Conservation (phyloP, 73 alveolate species). For the Paramecium tetraurelia region DNA sequence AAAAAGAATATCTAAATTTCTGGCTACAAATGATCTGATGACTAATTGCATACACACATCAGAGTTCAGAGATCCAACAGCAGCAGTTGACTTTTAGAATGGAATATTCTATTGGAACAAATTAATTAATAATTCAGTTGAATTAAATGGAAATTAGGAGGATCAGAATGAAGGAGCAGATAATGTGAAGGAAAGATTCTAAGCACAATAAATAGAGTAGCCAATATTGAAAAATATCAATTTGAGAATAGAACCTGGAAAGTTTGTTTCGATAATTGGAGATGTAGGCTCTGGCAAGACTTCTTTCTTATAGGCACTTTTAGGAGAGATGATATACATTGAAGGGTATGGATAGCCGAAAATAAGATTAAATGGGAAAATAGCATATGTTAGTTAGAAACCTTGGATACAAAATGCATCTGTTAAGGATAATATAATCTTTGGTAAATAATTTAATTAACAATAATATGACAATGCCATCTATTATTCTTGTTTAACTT, state of each 20-base stretch:
- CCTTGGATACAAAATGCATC: conserved; percentile 68
- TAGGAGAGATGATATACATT: conserved; percentile 56
- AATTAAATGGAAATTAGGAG: not conserved
- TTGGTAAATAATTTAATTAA: conserved; percentile 64
- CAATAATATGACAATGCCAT: conserved; percentile 57
- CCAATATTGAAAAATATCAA: not conserved
- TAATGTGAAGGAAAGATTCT: not conserved
- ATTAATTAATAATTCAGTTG: not conserved
- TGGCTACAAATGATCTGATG: not conserved
- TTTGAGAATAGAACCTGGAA: not conserved
- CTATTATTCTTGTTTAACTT: conserved; percentile 45
- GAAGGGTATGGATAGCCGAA: conserved; percentile 16
- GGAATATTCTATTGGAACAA: conserved; percentile 10
- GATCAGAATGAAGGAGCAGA: not conserved
- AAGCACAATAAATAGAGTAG: not conserved
- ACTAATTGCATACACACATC: not conserved
- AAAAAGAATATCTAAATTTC: conserved; percentile 63
- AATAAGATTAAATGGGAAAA: conserved; percentile 51
- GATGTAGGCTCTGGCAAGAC: conserved; percentile 66
- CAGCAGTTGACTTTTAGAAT: not conserved
- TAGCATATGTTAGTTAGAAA: conserved; percentile 64
- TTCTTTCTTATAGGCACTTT: conserved; percentile 40
- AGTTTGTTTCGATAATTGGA: conserved; percentile 49
- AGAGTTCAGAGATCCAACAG: not conserved
- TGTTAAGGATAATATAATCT: conserved; percentile 62